phyloP scores from a whole-genome alignment of 129 eudicot species.

The Tagetes patula region DNA sequence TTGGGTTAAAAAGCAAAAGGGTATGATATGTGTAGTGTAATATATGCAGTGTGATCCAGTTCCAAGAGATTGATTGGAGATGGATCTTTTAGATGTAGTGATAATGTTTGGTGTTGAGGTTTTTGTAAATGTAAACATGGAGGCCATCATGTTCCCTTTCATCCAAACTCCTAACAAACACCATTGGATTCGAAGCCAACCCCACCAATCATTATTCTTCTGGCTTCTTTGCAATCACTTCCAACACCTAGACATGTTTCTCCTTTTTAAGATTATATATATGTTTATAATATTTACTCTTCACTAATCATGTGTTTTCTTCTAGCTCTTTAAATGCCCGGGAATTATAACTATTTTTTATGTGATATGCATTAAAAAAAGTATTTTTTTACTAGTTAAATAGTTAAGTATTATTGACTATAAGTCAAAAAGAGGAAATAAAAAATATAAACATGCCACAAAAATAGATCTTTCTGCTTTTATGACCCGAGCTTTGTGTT shows the following conservation, averaged over 20 bases:
- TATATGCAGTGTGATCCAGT: too few species aligned
- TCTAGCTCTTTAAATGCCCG: not conserved
- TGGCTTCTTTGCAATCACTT: conserved; percentile 24
- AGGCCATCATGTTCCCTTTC: conserved; percentile 86
- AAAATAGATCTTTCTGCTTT: too few species aligned
- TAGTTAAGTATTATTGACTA: too few species aligned
- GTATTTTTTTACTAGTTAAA: too few species aligned
- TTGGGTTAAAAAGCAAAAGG: conserved; percentile 25
- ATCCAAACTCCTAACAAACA: conserved; percentile 52
- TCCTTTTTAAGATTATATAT: conserved; percentile 16
- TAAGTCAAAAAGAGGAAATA: too few species aligned
- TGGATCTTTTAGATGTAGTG: conserved; percentile 39
- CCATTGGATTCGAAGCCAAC: conserved; percentile 38
- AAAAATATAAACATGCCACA: too few species aligned
- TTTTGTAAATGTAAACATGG: conserved; percentile 66
- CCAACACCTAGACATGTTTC: conserved; percentile 24
- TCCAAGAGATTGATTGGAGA: conserved; percentile 51
- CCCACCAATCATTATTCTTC: conserved; percentile 34
- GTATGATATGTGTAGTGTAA: conserved; percentile 25
- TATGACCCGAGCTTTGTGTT: too few species aligned
- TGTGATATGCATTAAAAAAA: too few species aligned
- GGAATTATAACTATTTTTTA: too few species aligned
- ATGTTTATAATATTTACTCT: conserved; percentile 13
- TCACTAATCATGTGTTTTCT: conserved; percentile 20
- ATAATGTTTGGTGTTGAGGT: conserved; percentile 40